A percentile compares a stretch with the other conserved stretches of the same genome.
Conservation (phyloP, 345 rosid species). For the Populus deltoides region DNA sequence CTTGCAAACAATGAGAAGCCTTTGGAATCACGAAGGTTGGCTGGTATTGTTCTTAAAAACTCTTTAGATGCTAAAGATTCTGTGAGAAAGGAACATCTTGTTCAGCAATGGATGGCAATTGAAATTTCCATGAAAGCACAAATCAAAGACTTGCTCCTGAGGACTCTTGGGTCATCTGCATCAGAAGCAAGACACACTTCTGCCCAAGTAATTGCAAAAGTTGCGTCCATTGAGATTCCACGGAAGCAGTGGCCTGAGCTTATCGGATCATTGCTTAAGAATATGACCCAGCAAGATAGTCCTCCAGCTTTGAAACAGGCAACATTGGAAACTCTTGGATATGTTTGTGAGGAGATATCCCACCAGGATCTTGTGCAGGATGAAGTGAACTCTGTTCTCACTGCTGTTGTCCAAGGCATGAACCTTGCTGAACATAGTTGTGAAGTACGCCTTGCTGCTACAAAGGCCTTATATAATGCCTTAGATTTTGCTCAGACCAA, state of each 20-base stretch:
- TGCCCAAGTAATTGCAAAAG: constrained; percentile 87
- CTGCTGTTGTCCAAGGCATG: constrained; percentile 99
- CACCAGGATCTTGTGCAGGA: constrained; percentile 82
- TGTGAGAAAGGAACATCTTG: constrained; percentile 57
- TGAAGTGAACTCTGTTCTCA: constrained; percentile 86
- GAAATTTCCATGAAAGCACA: constrained; percentile 66
- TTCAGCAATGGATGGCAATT: constrained; percentile 69
- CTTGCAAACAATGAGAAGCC: constrained; percentile 80
- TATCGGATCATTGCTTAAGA: constrained; percentile 58
- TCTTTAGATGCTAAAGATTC: constrained; percentile 87
- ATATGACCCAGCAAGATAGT: constrained; percentile 69
- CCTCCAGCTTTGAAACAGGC: constrained; percentile 72
- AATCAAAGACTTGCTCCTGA: constrained; percentile 65
- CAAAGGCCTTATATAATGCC: constrained; percentile 77
- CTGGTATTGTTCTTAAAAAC: constrained; percentile 90
- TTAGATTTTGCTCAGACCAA: constrained; percentile 87
- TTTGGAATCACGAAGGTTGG: constrained; percentile 72
- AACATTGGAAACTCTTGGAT: constrained; percentile 85
- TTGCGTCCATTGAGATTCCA: constrained; percentile 89
- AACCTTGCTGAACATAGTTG: constrained; percentile 62
- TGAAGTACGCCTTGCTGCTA: constrained; percentile 86
- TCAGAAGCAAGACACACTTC: constrained; percentile 82
- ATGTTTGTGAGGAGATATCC: constrained; percentile 87
- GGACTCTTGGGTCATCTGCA: constrained; percentile 66
- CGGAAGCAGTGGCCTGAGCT: constrained; percentile 92